phyloP scores from a whole-genome alignment of 352 stramenopile species.

The Pelagophyceae sp. region DNA sequence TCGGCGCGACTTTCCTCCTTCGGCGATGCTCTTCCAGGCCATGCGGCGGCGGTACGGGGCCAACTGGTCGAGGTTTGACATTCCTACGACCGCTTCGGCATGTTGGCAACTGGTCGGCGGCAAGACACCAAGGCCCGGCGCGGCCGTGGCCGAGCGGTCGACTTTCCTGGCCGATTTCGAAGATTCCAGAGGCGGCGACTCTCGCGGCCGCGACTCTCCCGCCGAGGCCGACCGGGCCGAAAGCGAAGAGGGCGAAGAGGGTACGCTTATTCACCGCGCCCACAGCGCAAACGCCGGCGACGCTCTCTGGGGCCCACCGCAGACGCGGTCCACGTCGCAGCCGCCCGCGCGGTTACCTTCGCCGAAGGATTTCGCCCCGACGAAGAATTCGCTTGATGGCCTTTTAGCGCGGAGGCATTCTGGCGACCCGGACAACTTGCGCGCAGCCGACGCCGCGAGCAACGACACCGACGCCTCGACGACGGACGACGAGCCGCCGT shows the following conservation, averaged over 20 bases:
- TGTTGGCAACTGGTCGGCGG: constrained; percentile 55
- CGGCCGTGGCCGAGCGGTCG: background rate
- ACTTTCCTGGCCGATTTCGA: constrained; percentile 15
- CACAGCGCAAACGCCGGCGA: background rate
- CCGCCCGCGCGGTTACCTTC: background rate
- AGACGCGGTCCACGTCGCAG: background rate
- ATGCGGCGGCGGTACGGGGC: constrained; percentile 68
- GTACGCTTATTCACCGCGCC: background rate
- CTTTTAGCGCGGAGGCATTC: no score
- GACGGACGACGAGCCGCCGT: no score
- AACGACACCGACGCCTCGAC: no score
- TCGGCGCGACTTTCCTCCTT: constrained; percentile 63
- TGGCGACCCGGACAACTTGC: no score
- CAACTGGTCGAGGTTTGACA: constrained; percentile 56
- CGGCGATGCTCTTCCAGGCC: constrained; percentile 65
- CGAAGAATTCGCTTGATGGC: no score
- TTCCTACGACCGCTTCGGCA: constrained; percentile 59
- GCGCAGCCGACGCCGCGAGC: no score
- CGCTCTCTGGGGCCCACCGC: background rate
- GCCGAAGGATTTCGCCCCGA: background rate
- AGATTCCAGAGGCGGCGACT: constrained; percentile 1
- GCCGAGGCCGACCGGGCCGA: background rate
- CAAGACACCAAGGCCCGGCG: background rate
- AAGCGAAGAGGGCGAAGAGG: background rate
- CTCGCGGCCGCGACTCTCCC: no score